A percentile compares a stretch with the other conserved stretches of the same genome.
Conservation (phyloP, 495 filamentous ascomycete species). For the Aspergillus avenaceus region DNA sequence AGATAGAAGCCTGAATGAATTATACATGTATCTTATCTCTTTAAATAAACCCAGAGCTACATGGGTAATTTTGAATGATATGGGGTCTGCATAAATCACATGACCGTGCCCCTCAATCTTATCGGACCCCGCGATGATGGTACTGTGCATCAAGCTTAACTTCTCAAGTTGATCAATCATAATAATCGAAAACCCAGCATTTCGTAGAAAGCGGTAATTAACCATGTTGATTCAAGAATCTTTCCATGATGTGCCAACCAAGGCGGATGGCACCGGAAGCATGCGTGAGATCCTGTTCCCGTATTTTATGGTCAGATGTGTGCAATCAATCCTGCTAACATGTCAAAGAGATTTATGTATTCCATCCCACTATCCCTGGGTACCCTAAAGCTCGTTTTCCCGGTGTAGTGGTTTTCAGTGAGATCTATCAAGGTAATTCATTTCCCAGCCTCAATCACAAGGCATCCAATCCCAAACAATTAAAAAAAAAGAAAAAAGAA, state of each 20-base stretch:
- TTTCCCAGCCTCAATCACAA: too few relatives aligned
- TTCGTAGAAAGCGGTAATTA: background rate
- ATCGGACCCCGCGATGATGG: background rate
- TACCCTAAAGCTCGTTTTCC: constrained; percentile 89
- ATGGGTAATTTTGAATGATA: too few relatives aligned
- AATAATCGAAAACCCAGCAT: too few relatives aligned
- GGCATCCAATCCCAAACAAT: too few relatives aligned
- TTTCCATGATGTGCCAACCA: constrained; percentile 62
- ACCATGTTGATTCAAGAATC: constrained; percentile 68
- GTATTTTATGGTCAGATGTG: background rate
- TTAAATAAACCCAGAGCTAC: too few relatives aligned
- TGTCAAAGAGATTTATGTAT: constrained; percentile 81
- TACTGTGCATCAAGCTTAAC: too few relatives aligned
- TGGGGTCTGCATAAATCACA: too few relatives aligned
- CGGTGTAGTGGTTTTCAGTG: constrained; percentile 85
- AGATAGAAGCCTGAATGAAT: too few relatives aligned
- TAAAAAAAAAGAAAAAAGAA: too few relatives aligned
- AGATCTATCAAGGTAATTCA: constrained; percentile 86
- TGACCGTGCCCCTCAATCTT: constrained; percentile 9
- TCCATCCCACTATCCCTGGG: constrained; percentile 77
- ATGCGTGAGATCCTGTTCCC: constrained; percentile 50
- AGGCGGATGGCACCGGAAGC: constrained; percentile 53
- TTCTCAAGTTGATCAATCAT: too few relatives aligned
- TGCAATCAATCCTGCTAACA: background rate
- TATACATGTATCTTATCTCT: too few relatives aligned